phyloP scores from a whole-genome alignment of 2,329 filamentous ascomycete genomes.

The Torrubiellomyces zombiae region DNA sequence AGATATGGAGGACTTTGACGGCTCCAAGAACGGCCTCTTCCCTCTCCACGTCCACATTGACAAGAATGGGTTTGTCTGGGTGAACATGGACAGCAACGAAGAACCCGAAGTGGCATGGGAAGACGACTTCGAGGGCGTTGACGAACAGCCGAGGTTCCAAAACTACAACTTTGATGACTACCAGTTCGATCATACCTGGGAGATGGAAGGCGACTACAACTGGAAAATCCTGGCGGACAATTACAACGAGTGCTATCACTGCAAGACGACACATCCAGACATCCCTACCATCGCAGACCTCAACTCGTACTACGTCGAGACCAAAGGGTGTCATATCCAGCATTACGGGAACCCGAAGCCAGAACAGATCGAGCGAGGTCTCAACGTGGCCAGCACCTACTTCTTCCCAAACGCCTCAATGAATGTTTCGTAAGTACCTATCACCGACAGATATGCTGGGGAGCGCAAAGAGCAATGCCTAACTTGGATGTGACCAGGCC shows the following conservation, averaged over 20 bases:
- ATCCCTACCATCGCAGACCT: constrained; percentile 40
- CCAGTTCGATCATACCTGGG: constrained; percentile 38
- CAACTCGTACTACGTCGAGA: constrained; percentile 34
- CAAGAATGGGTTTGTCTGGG: constrained; percentile 37
- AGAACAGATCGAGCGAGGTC: constrained; percentile 29
- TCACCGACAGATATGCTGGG: no score
- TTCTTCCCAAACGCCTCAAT: constrained; percentile 34
- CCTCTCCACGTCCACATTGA: constrained; percentile 37
- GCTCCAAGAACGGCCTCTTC: constrained; percentile 36
- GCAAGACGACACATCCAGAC: constrained; percentile 40
- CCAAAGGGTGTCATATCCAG: constrained; percentile 29
- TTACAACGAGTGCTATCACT: constrained; percentile 53
- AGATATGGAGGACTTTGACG: constrained; percentile 37
- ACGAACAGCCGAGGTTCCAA: constrained; percentile 26
- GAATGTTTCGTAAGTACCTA: constrained; percentile 29
- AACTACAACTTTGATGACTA: constrained; percentile 35
- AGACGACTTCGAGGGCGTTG: constrained; percentile 31
- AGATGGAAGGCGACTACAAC: constrained; percentile 39
- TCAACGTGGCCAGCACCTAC: constrained; percentile 28
- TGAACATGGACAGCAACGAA: constrained; percentile 33
- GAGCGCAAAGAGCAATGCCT: no score
- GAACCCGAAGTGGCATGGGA: constrained; percentile 32
- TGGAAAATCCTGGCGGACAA: constrained; percentile 47
- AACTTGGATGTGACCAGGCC: constrained; percentile 26
- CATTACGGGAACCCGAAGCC: constrained; percentile 29